Base-by-base conservation (phyloP, 2,329 filamentous ascomycete genomes). In the Talaromyces amestolkiae region DNA sequence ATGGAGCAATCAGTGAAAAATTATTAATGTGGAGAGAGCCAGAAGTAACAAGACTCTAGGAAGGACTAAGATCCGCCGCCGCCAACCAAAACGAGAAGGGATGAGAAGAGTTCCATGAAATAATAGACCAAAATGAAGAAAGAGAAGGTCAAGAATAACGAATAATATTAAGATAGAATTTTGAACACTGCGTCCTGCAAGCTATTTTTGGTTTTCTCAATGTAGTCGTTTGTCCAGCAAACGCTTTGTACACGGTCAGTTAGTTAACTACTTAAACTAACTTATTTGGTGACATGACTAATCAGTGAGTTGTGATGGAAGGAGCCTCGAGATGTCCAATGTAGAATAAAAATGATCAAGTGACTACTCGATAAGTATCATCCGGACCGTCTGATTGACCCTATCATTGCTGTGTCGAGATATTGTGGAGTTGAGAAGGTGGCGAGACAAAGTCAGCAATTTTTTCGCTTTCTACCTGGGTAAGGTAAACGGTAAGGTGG, bases 11-110 rank as follows among this genome's bases (percentile, higher is more conserved):
- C 22, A 60, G 58, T 39, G 37, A 60, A 47, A 60, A 60, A 49
- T 45, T 60, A 49, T 60, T 45, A 49, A 45, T 60, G 43, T 60
- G 58, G 39, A 60, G 58, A 45, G 43, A 35, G 58, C 43, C 39
- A 35, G 24, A 60, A 24, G 24, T n/a, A 58, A 19, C 13, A 60
- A 45, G 39, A 47, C 33, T 37, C 33, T 17, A 19, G 31, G 33
- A 27, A 17, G 22, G 45, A 51, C 51, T 54, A 37, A 56, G 53
- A 56, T 24, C 53, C 49, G 54, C 61, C 35, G 54, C 61, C 61
- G 43, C 54, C 51, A 49, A 64, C 39, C 54, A 47, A 53, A 53
- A n/a, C 17, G 27, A 61, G 63, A 41, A 54, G 22, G 33, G 63
- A 63, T 3, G 19, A 58, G 39, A 54, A 45, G 43, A n/a, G 15